phyloP scores from a whole-genome alignment of 331 rosid species.

The Stylosanthes scabra region DNA sequence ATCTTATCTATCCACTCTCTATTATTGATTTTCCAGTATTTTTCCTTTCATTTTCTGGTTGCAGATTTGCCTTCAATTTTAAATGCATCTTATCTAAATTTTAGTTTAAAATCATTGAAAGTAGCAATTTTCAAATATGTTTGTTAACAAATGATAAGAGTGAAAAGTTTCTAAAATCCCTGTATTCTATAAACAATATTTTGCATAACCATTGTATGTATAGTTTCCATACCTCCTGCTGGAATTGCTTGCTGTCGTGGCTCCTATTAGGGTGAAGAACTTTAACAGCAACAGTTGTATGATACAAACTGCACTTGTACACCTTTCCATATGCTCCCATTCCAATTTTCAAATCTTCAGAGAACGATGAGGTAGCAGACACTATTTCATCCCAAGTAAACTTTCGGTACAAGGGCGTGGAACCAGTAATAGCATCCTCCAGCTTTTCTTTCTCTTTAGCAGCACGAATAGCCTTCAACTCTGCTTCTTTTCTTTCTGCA shows the following conservation, averaged over 20 bases:
- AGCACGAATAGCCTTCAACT: conserved; percentile 61
- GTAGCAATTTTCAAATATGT: neutral
- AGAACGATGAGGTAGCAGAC: conserved; percentile 84
- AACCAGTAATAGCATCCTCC: conserved; percentile 71
- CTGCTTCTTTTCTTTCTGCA: conserved; percentile 68
- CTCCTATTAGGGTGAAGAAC: conserved; percentile 68
- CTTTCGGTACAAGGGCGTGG: conserved; percentile 58
- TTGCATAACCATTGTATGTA: conserved; percentile 5
- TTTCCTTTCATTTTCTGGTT: neutral
- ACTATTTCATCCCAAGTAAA: conserved; percentile 88
- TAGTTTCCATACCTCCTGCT: conserved; percentile 73
- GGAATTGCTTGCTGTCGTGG: conserved; percentile 69
- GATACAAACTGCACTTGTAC: conserved; percentile 80
- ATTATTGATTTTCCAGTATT: neutral
- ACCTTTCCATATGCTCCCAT: conserved; percentile 86
- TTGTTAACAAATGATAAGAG: neutral
- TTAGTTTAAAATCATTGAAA: neutral
- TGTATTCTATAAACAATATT: neutral
- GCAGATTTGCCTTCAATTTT: neutral
- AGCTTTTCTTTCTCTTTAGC: conserved; percentile 73
- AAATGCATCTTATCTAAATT: neutral
- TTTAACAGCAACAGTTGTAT: conserved; percentile 91
- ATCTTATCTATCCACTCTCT: neutral
- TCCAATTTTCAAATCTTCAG: conserved; percentile 83
- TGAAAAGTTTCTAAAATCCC: neutral